A percentile compares a stretch with the other conserved stretches of the same genome.
These are phyloP conservation scores for Selaginella tamariscina DNA, from an alignment of 75 land plant genomes.

Conservation along the genomic window DNA sequence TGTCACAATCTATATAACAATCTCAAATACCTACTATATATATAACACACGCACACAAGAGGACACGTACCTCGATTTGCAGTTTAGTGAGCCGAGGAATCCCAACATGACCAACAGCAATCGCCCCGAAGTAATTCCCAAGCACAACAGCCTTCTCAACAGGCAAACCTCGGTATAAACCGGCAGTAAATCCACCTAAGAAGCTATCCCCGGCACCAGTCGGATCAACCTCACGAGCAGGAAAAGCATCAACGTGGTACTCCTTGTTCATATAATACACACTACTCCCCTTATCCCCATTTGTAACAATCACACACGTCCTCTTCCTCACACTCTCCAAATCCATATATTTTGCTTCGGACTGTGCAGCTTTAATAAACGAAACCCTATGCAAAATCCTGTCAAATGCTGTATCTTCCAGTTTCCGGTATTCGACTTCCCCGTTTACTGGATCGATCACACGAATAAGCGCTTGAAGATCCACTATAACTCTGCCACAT, in stretches of 20 bases:
- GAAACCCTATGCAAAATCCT: slow-evolving; percentile 47
- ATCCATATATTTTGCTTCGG: slow-evolving; percentile 55
- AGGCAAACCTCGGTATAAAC: slow-evolving; percentile 50
- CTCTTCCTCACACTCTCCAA: slow-evolving; percentile 46
- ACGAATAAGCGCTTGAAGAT: slow-evolving; percentile 66
- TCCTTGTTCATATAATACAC: slow-evolving; percentile 47
- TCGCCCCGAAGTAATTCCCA: slow-evolving; percentile 87
- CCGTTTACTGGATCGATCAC: slow-evolving; percentile 54
- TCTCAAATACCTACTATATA: too few species aligned
- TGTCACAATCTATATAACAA: too few species aligned
- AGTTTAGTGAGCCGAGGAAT: slow-evolving; percentile 42
- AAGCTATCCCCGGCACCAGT: slow-evolving; percentile 98
- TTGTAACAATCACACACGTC: slow-evolving; percentile 71
- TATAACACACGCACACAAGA: too few species aligned
- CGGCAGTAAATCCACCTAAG: slow-evolving; percentile 69
- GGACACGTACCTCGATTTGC: slow-evolving; percentile 77
- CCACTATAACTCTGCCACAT: slow-evolving; percentile 57
- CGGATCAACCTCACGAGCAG: slow-evolving; percentile 66
- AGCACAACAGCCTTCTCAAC: slow-evolving; percentile 64
- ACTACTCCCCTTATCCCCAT: slow-evolving; percentile 71
- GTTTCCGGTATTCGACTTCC: slow-evolving; percentile 31
- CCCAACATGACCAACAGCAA: slow-evolving; percentile 76
- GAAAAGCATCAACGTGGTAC: slow-evolving; percentile 46
- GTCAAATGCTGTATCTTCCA: slow-evolving; percentile 49
- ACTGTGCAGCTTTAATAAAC: slow-evolving; percentile 70